A percentile compares a stretch with the other conserved stretches of the same genome.
Conservation (phyloP, 1,284 basidiomycete species). For the Apiotrichum brassicae region DNA sequence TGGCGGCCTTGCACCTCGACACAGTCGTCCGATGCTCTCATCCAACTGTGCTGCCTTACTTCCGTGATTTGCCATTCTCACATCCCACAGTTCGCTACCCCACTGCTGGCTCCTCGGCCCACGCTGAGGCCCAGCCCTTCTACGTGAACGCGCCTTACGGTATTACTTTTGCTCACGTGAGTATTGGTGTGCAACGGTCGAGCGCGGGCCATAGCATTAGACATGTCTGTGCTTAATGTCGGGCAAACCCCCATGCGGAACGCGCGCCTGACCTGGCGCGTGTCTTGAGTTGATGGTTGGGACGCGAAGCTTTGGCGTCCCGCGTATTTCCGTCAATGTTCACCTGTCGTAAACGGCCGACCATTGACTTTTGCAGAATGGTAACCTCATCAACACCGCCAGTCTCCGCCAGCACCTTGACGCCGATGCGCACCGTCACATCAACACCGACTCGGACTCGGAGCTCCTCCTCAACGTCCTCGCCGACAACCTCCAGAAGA, state of each 20-base stretch:
- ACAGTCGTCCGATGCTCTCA: too few relatives aligned
- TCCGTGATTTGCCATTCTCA: not conserved
- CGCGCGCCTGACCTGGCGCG: too few relatives aligned
- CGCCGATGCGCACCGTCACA: slow-evolving; percentile 92
- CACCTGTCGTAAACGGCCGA: not conserved
- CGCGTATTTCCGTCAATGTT: too few relatives aligned
- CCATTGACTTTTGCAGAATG: slow-evolving; percentile 61
- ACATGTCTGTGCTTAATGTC: too few relatives aligned
- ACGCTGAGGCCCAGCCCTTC: slow-evolving; percentile 99
- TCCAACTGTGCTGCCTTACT: too few relatives aligned
- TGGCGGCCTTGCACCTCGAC: too few relatives aligned
- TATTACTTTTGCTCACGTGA: slow-evolving; percentile 93
- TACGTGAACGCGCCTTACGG: slow-evolving; percentile 96
- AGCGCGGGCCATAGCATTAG: too few relatives aligned
- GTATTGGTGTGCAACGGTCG: too few relatives aligned
- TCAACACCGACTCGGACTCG: slow-evolving; percentile 98
- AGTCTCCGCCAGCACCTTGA: slow-evolving; percentile 87
- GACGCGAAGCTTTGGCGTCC: too few relatives aligned
- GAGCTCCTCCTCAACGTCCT: slow-evolving; percentile 96
- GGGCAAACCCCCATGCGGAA: too few relatives aligned
- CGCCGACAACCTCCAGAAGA: slow-evolving; percentile 95
- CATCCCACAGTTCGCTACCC: slow-evolving; percentile 78
- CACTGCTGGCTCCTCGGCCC: slow-evolving; percentile 92
- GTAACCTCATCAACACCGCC: slow-evolving; percentile 92
- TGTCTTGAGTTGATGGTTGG: too few relatives aligned